Percentiles rank a stretch among this genome's conserved stretches.
These are phyloP conservation scores for Aspergillus diversus DNA, from an alignment of 495 filamentous ascomycete genomes.

Conservation along the genomic window DNA sequence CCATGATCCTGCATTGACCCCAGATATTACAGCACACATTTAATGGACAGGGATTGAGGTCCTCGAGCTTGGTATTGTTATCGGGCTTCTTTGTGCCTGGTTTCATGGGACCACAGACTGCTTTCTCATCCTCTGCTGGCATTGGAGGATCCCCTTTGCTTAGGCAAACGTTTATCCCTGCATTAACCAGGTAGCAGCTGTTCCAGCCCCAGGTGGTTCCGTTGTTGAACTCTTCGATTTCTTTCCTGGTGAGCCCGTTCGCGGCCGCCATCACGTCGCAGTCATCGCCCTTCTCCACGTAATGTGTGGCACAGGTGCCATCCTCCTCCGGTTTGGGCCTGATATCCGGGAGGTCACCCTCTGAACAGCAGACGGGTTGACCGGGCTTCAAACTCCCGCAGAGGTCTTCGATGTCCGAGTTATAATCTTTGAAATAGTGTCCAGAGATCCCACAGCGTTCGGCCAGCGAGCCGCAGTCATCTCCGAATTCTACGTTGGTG, in stretches of 20 bases:
- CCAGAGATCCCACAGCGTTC: not conserved
- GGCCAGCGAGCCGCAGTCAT: not conserved
- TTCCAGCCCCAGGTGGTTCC: constrained; percentile 34
- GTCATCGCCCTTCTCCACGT: not conserved
- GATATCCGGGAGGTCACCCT: constrained; percentile 1
- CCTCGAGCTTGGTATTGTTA: not conserved
- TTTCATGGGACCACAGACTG: not conserved
- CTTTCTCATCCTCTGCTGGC: not conserved
- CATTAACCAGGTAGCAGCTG: constrained; percentile 11
- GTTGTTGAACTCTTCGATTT: constrained; percentile 50
- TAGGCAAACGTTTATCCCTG: not conserved
- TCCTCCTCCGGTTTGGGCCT: not conserved
- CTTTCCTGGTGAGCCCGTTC: constrained; percentile 1
- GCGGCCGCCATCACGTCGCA: not conserved
- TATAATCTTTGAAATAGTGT: not conserved
- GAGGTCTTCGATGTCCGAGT: not conserved
- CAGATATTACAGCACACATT: not conserved
- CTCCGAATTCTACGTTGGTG: not conserved
- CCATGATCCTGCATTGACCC: not conserved
- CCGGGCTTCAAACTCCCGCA: not conserved
- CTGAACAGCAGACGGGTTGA: not conserved
- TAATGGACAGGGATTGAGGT: not conserved
- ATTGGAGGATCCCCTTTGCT: not conserved
- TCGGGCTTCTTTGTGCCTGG: not conserved
- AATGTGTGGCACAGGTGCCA: not conserved